Base-by-base conservation (phyloP, 768 basidiomycete genomes). In the Termitomyces sp. region DNA sequence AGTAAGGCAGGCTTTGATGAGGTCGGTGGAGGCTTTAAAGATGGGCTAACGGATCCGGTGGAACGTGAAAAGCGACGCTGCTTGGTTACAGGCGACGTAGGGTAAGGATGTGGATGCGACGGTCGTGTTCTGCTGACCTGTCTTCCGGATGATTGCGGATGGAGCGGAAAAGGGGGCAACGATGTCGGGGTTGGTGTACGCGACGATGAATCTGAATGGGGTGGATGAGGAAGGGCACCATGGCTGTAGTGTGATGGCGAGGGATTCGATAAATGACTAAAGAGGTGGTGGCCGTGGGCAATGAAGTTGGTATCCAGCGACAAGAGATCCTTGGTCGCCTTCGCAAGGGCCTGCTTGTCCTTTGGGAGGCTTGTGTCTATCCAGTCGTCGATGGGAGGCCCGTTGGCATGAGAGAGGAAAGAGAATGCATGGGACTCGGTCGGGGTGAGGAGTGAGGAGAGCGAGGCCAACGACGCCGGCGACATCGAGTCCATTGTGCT, bases 251-350 rank as follows among this genome's bases (percentile, higher is more conserved):
- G 63, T 0, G 60, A 64, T 32, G 58, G 56, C 26, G 63, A 58
- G 28, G 61, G 41, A 43, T 32, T 65, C 35, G 56, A 38, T 9
- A 58, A 44, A 50, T 56, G 56, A 28, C 8, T 12, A 55, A 58
- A 66, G 28, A 52, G 55, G 20, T 52, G 40, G 44, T 58, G 58
- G 49, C 41, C 48, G 33, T 55, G 61, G 5, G 38, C 33, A n/a
- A 48, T 49, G 28, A 50, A 63, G 14, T 61, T 64, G 40, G 75
- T 64, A 59, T 88, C 88, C 30, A 91, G 77, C 4, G 88, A 78
- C 85, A 93, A 91, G 47, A 93, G 82, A 70, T 92, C 89, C 71
- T 89, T 91, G 0, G 91, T 93, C 0, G 90, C 90, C 72, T 87
- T 88, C 55, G 87, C 74, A 56, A 93, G 79, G 2, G 85, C 85